These are phyloP conservation scores for Botrytis deweyae DNA, from an alignment of 2,329 filamentous ascomycete genomes.

Conservation along the genomic window DNA sequence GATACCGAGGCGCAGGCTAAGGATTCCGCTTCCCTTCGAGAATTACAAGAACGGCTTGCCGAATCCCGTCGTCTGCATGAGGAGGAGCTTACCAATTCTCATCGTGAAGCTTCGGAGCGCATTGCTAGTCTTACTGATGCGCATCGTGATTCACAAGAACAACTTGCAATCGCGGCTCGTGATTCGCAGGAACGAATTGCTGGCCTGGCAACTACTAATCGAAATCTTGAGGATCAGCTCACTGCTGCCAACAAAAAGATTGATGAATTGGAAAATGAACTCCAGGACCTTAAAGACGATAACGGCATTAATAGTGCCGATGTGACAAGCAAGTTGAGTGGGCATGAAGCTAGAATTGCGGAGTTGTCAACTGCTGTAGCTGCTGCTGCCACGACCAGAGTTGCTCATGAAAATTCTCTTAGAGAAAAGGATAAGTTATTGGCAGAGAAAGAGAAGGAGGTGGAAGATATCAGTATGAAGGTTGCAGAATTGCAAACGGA, in stretches of 20 bases:
- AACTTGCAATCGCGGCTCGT: slow-evolving; percentile 14
- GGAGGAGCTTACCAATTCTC: slow-evolving; percentile 13
- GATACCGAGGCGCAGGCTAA: slow-evolving; percentile 30
- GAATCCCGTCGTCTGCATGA: slow-evolving; percentile 22
- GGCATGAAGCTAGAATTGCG: slow-evolving; percentile 34
- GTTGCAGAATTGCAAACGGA: slow-evolving; percentile 69
- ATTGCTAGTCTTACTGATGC: slow-evolving; percentile 14
- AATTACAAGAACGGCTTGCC: slow-evolving; percentile 26
- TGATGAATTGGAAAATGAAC: slow-evolving; percentile 37
- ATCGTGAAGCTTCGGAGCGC: slow-evolving; percentile 19
- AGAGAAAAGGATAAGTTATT: slow-evolving; percentile 31
- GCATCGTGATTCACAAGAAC: slow-evolving; percentile 3
- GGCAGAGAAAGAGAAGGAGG: slow-evolving; percentile 48
- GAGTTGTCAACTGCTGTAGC: slow-evolving; percentile 32
- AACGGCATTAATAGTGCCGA: slow-evolving; percentile 35
- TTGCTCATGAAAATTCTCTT: slow-evolving; percentile 27
- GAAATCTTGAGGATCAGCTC: slow-evolving; percentile 15
- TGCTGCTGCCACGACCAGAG: slow-evolving; percentile 31
- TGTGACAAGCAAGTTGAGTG: slow-evolving; percentile 34
- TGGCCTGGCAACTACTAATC: slow-evolving; percentile 11
- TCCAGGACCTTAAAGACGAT: slow-evolving; percentile 37
- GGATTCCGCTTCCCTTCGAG: slow-evolving; percentile 30
- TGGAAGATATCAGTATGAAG: slow-evolving; percentile 59
- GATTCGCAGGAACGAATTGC: slow-evolving; percentile 19
- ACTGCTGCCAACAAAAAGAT: slow-evolving; percentile 36